Conservation (phyloP, 164 flowering plant genomes). For the Pachysandra terminalis region DNA sequence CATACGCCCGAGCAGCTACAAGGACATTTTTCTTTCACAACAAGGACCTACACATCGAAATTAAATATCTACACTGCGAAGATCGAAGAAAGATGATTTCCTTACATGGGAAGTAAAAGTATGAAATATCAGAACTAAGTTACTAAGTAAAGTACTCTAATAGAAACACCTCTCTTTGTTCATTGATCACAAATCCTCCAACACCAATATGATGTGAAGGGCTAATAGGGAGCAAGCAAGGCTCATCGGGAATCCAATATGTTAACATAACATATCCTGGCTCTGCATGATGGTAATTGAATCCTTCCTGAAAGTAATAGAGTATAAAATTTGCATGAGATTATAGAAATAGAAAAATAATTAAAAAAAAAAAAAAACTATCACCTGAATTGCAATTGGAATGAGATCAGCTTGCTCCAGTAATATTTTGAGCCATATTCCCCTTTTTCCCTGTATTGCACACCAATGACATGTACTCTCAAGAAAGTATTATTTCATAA, state of each 20-base stretch:
- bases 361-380: not conserved
- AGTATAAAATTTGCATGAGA: not conserved
- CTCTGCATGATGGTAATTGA: conserved; percentile 60
- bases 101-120: not conserved
- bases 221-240: conserved; percentile 49
- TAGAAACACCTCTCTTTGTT: conserved; percentile 39
- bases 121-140: not conserved
- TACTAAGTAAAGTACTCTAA: not conserved
- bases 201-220: conserved; percentile 67
- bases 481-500: not conserved
- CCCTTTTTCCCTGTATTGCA: conserved; percentile 50
- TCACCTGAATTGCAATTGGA: conserved; percentile 65
- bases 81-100: not conserved
- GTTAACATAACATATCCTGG: conserved; percentile 61
- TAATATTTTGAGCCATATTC: conserved; percentile 52
- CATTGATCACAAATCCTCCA: conserved; percentile 53
- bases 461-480: not conserved
- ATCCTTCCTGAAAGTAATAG: conserved; percentile 47
- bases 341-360: too few species aligned
- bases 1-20: conserved; percentile 52
- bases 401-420: conserved; percentile 51
- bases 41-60: conserved; percentile 39
- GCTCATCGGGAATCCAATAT: conserved; percentile 57
- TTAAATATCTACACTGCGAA: not conserved
- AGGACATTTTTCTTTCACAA: conserved; percentile 64